Conservation (phyloP, 2,329 filamentous ascomycete species). For the Elsinoe arachidis region DNA sequence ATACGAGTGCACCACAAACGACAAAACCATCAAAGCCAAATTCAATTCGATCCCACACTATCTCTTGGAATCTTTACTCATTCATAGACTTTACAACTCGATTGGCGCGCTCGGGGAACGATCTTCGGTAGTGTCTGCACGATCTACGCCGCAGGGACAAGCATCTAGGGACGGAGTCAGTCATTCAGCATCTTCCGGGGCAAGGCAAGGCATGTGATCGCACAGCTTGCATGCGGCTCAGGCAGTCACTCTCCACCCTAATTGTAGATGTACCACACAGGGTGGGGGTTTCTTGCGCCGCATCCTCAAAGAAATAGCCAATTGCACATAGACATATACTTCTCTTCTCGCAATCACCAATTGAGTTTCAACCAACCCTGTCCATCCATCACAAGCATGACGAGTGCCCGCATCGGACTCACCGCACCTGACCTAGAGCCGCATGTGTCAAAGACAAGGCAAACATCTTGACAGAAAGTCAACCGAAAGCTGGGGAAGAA, state of each 20-base stretch:
- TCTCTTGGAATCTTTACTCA: neutral
- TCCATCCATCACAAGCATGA: neutral
- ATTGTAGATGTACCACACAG: slow-evolving; percentile 2
- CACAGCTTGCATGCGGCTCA: neutral
- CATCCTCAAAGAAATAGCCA: neutral
- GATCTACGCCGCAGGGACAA: neutral
- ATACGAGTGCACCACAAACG: neutral
- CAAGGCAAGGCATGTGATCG: neutral
- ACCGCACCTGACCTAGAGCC: neutral
- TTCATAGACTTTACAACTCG: neutral
- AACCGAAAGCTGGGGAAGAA: neutral
- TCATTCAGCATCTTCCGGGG: neutral
- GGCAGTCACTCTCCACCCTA: neutral
- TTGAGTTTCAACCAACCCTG: neutral
- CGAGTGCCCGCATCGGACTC: neutral
- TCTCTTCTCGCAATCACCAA: neutral
- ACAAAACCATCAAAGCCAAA: neutral
- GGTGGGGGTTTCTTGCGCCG: neutral
- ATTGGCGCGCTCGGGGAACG: neutral
- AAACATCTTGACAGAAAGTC: neutral
- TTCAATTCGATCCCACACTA: neutral
- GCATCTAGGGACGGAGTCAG: neutral
- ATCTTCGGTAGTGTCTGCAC: neutral
- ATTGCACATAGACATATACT: slow-evolving; percentile 1
- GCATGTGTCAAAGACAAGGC: neutral